Evolutionary conservation across 345 rosid species (phyloP).

Genomic region (Hibiscus syriacus): DNA sequence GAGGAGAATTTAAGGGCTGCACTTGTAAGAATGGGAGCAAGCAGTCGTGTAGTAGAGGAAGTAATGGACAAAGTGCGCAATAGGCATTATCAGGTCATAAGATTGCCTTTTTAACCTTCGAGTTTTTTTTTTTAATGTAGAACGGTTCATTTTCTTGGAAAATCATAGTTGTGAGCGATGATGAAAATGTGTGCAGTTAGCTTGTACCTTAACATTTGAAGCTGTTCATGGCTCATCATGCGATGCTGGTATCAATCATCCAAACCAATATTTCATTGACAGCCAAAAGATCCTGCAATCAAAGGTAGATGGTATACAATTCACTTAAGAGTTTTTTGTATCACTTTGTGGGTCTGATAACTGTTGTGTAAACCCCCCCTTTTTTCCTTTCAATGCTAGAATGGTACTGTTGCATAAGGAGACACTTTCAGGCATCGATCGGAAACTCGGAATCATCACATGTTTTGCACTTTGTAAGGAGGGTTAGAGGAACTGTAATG

Average conservation of each 20-base stretch:
- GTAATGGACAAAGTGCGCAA: slow-evolving; percentile 74
- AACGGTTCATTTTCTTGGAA: neutral
- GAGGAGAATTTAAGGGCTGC: slow-evolving; percentile 89
- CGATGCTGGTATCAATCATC: slow-evolving; percentile 91
- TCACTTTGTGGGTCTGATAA: neutral
- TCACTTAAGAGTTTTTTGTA: neutral
- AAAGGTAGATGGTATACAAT: slow-evolving; percentile 30
- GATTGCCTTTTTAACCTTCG: slow-evolving; percentile 4
- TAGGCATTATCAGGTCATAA: slow-evolving; percentile 65
- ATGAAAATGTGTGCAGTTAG: slow-evolving; percentile 47
- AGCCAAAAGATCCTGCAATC: slow-evolving; percentile 61
- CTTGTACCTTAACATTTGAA: slow-evolving; percentile 88
- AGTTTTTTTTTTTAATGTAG: neutral
- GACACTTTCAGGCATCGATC: slow-evolving; percentile 10
- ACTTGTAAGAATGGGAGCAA: slow-evolving; percentile 67
- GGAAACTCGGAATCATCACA: no score
- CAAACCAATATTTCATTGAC: slow-evolving; percentile 79
- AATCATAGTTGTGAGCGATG: neutral
- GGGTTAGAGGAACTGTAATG: slow-evolving; percentile 7
- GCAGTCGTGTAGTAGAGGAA: slow-evolving; percentile 55
- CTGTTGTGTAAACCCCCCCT: neutral
- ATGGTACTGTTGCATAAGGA: slow-evolving; percentile 16
- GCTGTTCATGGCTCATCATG: slow-evolving; percentile 57
- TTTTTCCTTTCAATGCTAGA: slow-evolving; percentile 19
- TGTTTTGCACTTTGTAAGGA: neutral